Evolutionary conservation across 1,284 basidiomycete species (phyloP).

Genomic region (Tremellales sp.): DNA sequence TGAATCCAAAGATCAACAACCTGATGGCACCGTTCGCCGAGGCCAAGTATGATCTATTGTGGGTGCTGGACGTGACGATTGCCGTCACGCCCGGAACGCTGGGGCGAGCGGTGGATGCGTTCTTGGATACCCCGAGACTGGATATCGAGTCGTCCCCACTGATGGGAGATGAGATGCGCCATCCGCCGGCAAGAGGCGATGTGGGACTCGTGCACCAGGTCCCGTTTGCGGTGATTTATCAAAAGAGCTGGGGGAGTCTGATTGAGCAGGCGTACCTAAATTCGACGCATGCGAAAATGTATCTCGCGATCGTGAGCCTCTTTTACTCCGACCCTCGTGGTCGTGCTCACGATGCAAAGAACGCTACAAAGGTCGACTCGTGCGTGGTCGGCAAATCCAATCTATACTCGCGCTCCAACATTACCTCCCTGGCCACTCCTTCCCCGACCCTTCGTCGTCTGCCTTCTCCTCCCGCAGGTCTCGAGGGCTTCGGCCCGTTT

Average conservation of each 20-base stretch:
- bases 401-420: constrained; percentile 83
- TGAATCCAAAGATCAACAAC: constrained; percentile 98
- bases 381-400: constrained; percentile 98
- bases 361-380: constrained; percentile 73
- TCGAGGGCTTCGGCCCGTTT: constrained; percentile 76
- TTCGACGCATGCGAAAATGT: constrained; percentile 99
- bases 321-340: background rate
- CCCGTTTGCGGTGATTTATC: constrained; percentile 75
- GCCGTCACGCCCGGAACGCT: constrained; percentile 75
- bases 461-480: constrained; percentile 49
- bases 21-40: constrained; percentile 75
- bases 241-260: constrained; percentile 66
- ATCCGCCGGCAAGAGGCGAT: constrained; percentile 32
- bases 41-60: constrained; percentile 84
- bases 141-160: constrained; percentile 36
- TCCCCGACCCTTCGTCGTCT: constrained; percentile 30
- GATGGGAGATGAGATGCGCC: constrained; percentile 22
- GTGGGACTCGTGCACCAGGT: constrained; percentile 94
- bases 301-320: constrained; percentile 69
- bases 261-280: constrained; percentile 94
- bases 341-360: constrained; percentile 23
- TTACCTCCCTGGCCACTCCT: constrained; percentile 36
- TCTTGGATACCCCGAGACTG: constrained; percentile 22
- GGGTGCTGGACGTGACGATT: constrained; percentile 95
- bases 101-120: constrained; percentile 75